phyloP scores from a whole-genome alignment of 305 asterid genomes.

The Salvia sclarea region DNA sequence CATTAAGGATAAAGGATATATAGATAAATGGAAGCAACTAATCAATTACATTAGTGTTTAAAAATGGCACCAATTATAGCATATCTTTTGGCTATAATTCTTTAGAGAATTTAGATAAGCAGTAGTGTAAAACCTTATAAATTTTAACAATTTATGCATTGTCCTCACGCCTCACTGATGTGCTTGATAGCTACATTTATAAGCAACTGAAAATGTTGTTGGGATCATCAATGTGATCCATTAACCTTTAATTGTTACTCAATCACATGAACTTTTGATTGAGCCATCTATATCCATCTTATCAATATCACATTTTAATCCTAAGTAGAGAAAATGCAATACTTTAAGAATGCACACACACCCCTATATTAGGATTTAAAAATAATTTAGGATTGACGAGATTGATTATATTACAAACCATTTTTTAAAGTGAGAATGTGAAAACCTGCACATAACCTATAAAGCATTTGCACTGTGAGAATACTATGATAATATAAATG shows the following conservation, averaged over 20 bases:
- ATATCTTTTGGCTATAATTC: no score
- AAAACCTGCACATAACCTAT: no score
- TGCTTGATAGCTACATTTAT: constrained; percentile 26
- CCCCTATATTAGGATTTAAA: neutral
- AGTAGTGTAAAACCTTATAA: neutral
- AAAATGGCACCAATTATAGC: no score
- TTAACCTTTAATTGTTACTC: constrained; percentile 32
- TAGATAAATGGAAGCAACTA: neutral
- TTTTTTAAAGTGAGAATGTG: no score
- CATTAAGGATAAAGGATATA: no score
- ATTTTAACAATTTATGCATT: neutral
- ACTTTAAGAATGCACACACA: neutral
- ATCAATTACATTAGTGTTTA: no score
- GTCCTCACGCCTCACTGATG: constrained; percentile 1
- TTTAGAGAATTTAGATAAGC: neutral
- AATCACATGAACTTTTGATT: constrained; percentile 37
- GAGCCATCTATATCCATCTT: constrained; percentile 28
- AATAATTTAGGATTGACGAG: no score
- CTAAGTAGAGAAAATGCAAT: constrained; percentile 12
- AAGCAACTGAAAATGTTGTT: constrained; percentile 26
- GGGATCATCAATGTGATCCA: constrained; percentile 21
- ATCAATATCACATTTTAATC: neutral
- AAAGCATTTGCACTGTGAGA: no score
- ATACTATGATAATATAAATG: no score
- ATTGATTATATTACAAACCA: no score